phyloP scores from a whole-genome alignment of 257 asterid species.

The Scutellaria galericulata region DNA sequence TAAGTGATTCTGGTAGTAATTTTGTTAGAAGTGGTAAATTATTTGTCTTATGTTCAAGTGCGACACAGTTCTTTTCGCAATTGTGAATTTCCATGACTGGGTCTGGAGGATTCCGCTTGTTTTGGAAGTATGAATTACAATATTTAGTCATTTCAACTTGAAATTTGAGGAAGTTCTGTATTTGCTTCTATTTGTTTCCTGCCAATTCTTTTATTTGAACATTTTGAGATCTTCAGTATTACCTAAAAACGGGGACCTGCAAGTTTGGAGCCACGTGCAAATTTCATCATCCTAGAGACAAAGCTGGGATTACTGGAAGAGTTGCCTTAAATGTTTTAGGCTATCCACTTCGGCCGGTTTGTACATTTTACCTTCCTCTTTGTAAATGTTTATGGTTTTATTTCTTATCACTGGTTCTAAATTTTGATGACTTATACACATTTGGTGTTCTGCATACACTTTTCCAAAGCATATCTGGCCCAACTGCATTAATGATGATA shows the following conservation, averaged over 20 bases:
- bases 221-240: slow-evolving; percentile 55
- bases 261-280: slow-evolving; percentile 92
- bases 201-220: slow-evolving; percentile 32
- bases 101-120: slow-evolving; percentile 26
- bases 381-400: slow-evolving; percentile 17
- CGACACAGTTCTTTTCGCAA: slow-evolving; percentile 11
- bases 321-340: slow-evolving; percentile 88
- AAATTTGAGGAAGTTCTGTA: slow-evolving; percentile 20
- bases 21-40: slow-evolving; percentile 20
- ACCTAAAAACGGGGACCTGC: slow-evolving; percentile 92
- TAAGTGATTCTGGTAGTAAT: slow-evolving; percentile 22
- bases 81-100: slow-evolving; percentile 19
- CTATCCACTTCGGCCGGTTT: slow-evolving; percentile 91
- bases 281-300: slow-evolving; percentile 92
- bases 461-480: slow-evolving; percentile 14
- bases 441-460: slow-evolving; percentile 12
- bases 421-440: slow-evolving; percentile 19
- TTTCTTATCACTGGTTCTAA: slow-evolving; percentile 19
- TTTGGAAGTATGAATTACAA: background rate
- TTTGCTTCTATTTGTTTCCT: slow-evolving; percentile 20
- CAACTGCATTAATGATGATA: background rate
- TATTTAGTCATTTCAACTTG: slow-evolving; percentile 6
- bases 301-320: slow-evolving; percentile 86
- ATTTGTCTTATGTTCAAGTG: slow-evolving; percentile 7
- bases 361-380: slow-evolving; percentile 36